These are phyloP conservation scores for Aristolochia contorta DNA, from an alignment of 164 flowering plant species.

Conservation along the genomic window DNA sequence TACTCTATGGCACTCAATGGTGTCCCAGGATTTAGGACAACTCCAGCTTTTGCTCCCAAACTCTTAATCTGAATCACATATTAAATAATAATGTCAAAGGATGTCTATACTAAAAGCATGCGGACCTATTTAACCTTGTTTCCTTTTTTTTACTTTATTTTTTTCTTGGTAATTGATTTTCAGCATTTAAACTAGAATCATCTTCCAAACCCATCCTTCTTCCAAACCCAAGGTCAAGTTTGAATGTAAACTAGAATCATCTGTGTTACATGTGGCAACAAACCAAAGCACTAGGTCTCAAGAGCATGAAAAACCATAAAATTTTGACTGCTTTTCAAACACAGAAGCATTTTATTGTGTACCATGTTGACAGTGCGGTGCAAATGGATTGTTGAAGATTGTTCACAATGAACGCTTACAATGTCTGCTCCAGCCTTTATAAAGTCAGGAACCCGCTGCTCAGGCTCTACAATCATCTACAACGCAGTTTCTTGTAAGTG, in stretches of 20 bases:
- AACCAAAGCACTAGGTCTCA: no score
- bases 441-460: constrained; percentile 90
- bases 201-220: no score
- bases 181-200: no score
- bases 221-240: no score
- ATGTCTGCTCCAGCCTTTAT: constrained; percentile 99
- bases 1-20: constrained; percentile 73
- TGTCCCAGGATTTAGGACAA: constrained; percentile 88
- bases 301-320: not conserved
- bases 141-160: no score
- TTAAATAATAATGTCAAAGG: no score
- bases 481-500: not conserved
- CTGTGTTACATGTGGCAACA: no score
- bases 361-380: constrained; percentile 84
- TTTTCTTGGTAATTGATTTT: no score
- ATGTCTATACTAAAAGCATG: no score
- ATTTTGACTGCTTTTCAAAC: not conserved
- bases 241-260: no score
- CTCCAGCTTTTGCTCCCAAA: constrained; percentile 98
- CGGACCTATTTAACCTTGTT: no score
- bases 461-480: constrained; percentile 99
- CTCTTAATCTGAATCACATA: constrained; percentile 50
- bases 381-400: constrained; percentile 89
- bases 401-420: constrained; percentile 94
- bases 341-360: constrained; percentile 12